phyloP scores from a whole-genome alignment of 176 grass and related monocot species.

The Oryza nivara region DNA sequence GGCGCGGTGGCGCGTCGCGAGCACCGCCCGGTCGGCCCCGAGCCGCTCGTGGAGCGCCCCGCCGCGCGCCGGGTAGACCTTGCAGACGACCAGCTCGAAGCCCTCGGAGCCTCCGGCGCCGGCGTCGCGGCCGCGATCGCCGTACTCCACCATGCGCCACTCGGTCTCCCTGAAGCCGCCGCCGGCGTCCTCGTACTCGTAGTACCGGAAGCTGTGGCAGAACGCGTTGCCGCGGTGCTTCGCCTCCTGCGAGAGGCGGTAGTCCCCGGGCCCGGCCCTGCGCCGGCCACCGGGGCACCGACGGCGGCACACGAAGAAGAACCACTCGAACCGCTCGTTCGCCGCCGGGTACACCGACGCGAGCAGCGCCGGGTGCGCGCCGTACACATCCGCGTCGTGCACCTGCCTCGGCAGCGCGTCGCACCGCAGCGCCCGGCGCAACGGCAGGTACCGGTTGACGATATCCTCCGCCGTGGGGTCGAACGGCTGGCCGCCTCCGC shows the following conservation, averaged over 20 bases:
- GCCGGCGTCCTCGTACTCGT: slow-evolving; percentile 41
- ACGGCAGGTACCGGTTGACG: slow-evolving; percentile 38
- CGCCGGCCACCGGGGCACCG: slow-evolving; percentile 34
- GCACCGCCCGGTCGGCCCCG: background rate
- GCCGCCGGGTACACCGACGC: slow-evolving; percentile 36
- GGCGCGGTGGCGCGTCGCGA: background rate
- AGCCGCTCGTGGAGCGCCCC: background rate
- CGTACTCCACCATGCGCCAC: slow-evolving; percentile 54
- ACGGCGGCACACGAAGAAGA: slow-evolving; percentile 50
- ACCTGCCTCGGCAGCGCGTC: slow-evolving; percentile 40
- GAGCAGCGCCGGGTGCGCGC: slow-evolving; percentile 43
- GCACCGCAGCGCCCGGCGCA: slow-evolving; percentile 37
- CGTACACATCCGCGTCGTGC: slow-evolving; percentile 48
- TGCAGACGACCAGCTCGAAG: slow-evolving; percentile 52
- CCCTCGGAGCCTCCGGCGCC: background rate
- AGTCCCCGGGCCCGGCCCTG: slow-evolving; percentile 26
- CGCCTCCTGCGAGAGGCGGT: slow-evolving; percentile 35
- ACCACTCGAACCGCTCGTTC: slow-evolving; percentile 22
- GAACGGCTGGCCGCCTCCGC: background rate
- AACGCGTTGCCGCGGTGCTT: background rate
- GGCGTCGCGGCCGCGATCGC: background rate
- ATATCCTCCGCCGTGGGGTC: slow-evolving; percentile 12
- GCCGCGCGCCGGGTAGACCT: slow-evolving; percentile 33
- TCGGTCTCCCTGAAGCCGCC: slow-evolving; percentile 37
- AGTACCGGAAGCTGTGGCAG: slow-evolving; percentile 51